Evolutionary conservation across 331 rosid species (phyloP).

Genomic region (Erythrophleum ivorense): DNA sequence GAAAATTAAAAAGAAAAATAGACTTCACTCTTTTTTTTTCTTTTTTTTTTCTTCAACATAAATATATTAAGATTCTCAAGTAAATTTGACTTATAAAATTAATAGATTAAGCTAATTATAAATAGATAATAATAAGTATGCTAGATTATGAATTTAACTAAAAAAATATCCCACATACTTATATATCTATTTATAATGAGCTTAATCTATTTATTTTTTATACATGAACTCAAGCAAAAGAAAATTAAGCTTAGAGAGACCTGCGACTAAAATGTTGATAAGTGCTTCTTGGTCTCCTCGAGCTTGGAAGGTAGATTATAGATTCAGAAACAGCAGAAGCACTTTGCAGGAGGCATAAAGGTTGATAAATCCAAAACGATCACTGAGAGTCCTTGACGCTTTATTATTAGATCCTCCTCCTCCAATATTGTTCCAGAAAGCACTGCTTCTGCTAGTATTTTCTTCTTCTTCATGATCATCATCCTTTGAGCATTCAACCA

Average conservation of each 20-base stretch:
- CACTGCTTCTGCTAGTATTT: not conserved
- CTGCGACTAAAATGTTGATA: constrained; percentile 51
- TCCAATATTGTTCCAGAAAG: constrained; percentile 43
- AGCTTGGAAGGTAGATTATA: constrained; percentile 63
- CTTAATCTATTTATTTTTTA: not conserved
- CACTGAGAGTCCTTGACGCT: constrained; percentile 76
- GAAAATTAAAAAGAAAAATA: not conserved
- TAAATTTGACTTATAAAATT: not conserved
- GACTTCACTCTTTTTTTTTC: not conserved
- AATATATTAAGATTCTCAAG: constrained; percentile 29
- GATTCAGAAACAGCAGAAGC: constrained; percentile 79
- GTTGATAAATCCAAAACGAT: constrained; percentile 70
- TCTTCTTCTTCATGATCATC: not conserved
- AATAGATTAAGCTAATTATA: not conserved
- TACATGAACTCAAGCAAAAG: not conserved
- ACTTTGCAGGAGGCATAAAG: constrained; percentile 74
- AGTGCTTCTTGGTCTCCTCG: constrained; percentile 48
- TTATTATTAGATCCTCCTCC: constrained; percentile 36
- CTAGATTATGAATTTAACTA: not conserved
- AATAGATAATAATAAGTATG: not conserved
- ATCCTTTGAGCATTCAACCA: constrained; percentile 88
- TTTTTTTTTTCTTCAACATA: not conserved
- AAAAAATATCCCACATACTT: not conserved
- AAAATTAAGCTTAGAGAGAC: constrained; percentile 39
- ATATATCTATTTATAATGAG: not conserved